These are phyloP conservation scores for Penicillium cataractarum DNA, from an alignment of 495 filamentous ascomycete species.

Conservation along the genomic window DNA sequence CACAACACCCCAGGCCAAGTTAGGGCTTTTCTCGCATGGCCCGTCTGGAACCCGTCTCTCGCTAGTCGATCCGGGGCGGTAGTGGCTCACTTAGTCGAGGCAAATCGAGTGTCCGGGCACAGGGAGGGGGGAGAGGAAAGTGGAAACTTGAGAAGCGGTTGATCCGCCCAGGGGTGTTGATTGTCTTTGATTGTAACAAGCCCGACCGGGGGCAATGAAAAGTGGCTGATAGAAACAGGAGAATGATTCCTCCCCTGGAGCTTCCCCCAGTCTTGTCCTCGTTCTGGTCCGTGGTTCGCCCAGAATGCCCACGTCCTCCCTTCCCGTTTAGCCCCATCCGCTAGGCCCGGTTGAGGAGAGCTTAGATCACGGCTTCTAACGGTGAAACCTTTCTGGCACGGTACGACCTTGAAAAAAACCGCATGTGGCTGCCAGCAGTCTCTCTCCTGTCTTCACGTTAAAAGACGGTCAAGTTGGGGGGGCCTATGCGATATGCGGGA, in stretches of 20 bases:
- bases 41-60: not conserved
- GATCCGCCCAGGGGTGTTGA: conserved; percentile 43
- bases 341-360: not conserved
- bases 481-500: not conserved
- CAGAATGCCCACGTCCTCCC: not conserved
- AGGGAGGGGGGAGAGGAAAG: not conserved
- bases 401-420: conserved; percentile 15
- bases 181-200: not conserved
- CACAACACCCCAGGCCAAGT: not conserved
- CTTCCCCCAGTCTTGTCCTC: not conserved
- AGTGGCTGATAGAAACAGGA: not conserved
- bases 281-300: conserved; percentile 15
- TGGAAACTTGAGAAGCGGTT: conserved; percentile 28
- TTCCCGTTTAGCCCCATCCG: conserved; percentile 1
- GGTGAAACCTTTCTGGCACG: conserved; percentile 27
- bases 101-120: conserved; percentile 21
- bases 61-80: conserved; percentile 36
- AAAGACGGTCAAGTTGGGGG: conserved; percentile 6
- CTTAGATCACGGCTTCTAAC: conserved; percentile 8
- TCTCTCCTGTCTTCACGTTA: not conserved
- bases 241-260: conserved; percentile 8
- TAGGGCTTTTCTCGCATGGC: not conserved
- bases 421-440: conserved; percentile 11
- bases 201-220: not conserved
- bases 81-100: conserved; percentile 32